phyloP scores from a whole-genome alignment of 352 stramenopile genomes.

The Pythium monospermum region DNA sequence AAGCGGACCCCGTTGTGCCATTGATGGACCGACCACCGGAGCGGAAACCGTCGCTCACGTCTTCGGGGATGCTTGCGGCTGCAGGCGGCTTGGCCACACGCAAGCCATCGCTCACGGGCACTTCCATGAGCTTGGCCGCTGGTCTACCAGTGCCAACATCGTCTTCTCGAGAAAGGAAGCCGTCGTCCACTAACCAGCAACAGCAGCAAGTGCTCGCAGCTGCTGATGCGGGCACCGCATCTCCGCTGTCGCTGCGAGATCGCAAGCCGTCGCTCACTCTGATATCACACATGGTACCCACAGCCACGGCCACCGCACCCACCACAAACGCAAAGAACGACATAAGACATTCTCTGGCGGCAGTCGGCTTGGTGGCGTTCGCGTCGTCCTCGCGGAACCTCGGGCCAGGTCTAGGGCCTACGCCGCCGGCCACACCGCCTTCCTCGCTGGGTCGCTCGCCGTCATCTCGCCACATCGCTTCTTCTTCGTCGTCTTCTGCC shows the following conservation, averaged over 20 bases:
- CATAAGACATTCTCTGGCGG: too few relatives aligned
- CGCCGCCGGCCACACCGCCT: too few relatives aligned
- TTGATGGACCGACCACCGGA: too few relatives aligned
- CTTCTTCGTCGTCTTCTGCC: not conserved
- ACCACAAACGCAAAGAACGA: too few relatives aligned
- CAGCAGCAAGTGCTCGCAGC: too few relatives aligned
- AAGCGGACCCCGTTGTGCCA: too few relatives aligned
- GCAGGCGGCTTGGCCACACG: not conserved
- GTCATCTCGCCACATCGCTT: constrained; percentile 3
- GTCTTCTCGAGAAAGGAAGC: constrained; percentile 5
- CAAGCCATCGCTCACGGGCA: constrained; percentile 1
- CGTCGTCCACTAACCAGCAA: constrained; percentile 3
- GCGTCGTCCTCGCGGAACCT: constrained; percentile 2
- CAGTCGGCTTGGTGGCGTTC: constrained; percentile 4
- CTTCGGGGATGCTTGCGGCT: constrained; percentile 3
- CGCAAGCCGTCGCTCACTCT: constrained; percentile 9
- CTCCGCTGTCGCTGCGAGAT: too few relatives aligned
- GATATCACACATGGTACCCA: too few relatives aligned
- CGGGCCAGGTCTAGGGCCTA: too few relatives aligned
- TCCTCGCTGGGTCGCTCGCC: constrained; percentile 2
- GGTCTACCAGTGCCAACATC: not conserved
- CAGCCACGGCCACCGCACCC: too few relatives aligned
- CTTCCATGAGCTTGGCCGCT: not conserved
- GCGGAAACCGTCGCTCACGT: constrained; percentile 5
- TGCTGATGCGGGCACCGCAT: too few relatives aligned